Evolutionary conservation across 352 stramenopile species (phyloP).

Genomic region (Phytophthora uliginosa): DNA sequence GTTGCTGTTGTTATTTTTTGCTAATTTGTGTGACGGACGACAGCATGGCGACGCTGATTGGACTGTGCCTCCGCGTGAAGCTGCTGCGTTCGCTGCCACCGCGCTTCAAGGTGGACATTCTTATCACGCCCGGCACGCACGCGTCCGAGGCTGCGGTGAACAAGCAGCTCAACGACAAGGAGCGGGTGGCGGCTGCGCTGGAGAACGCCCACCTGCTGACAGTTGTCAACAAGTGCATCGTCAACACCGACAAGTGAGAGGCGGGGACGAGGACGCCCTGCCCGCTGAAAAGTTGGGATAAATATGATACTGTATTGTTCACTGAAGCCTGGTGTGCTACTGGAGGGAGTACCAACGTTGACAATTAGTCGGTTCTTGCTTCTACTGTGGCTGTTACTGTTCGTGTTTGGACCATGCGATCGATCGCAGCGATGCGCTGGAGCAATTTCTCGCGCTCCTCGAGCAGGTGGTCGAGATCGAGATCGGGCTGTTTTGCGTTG

Average conservation of each 20-base stretch:
- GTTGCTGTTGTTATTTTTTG: no score
- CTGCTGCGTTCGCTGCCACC: conserved; percentile 93
- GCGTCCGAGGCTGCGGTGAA: conserved; percentile 96
- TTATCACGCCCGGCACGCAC: conserved; percentile 96
- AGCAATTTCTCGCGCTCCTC: conserved; percentile 46
- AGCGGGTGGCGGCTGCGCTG: conserved; percentile 96
- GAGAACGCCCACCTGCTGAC: conserved; percentile 97
- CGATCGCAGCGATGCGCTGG: conserved; percentile 51
- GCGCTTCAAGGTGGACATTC: conserved; percentile 96
- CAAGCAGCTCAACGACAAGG: conserved; percentile 98
- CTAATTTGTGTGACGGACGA: no score
- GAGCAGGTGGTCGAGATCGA: conserved; percentile 41
- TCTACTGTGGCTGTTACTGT: conserved; percentile 12
- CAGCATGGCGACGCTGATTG: conserved; percentile 98
- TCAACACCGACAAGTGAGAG: conserved; percentile 88
- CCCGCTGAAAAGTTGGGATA: conserved; percentile 18
- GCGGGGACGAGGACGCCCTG: not conserved
- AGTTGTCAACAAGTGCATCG: conserved; percentile 98
- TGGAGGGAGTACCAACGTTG: conserved; percentile 5
- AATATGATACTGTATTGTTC: conserved; percentile 46
- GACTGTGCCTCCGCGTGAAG: conserved; percentile 97
- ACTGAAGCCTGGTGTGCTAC: conserved; percentile 19
- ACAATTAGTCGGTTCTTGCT: not conserved
- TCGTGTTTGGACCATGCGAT: conserved; percentile 37
- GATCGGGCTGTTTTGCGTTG: not conserved